Evolutionary conservation across 345 rosid species (phyloP), one percentile per base, ranked within the genome.

Genomic region (Citrus trifoliata): DNA sequence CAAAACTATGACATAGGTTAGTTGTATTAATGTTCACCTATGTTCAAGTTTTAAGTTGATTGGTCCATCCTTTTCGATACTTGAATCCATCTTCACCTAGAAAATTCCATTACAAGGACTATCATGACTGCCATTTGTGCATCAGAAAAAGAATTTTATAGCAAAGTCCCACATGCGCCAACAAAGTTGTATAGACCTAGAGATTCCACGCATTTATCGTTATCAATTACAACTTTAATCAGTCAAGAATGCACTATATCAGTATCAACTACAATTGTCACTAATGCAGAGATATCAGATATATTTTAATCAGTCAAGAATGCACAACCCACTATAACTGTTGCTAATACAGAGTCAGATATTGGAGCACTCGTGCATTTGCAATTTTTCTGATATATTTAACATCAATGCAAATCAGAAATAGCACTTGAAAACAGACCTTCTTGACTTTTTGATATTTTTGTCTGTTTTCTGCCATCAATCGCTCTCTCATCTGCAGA

Each of bases 401-500:
- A 33, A 30, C 2, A 67, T 55, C 77, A 27, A 18, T 32, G 53
- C 55, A 46, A 76, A 58, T 40, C 58, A 70, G 42, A 30, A 32
- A 38, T n/a, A 74, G 48, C 18, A 76, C 70, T 74, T 30, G 46
- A 73, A 21, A 64, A 82, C 86, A 61, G 71, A 96, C 99, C 98
- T 96, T 94, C 86, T 94, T 94, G 63, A 96, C 95, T 92, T 89
- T 89, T 79, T 96, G 98, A 88, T 96, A 96, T 81, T 88, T 89
- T 81, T 96, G 97, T 79, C 97, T 86, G 85, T 96, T 96, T 86
- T 94, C 98, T 74, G 97, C 97, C 95, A 96, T 96, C 90, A 91
- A 82, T 75, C 87, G 88, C 87, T 96, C 99, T 85, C 97, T 90
- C 97, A 96, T 94, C 99, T 96, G 80, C 81, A 82, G 40, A 74